Evolutionary conservation across 2,329 filamentous ascomycete species (phyloP), one percentile per base, ranked within the genome.

Genomic region (Colletotrichum echinochloae): DNA sequence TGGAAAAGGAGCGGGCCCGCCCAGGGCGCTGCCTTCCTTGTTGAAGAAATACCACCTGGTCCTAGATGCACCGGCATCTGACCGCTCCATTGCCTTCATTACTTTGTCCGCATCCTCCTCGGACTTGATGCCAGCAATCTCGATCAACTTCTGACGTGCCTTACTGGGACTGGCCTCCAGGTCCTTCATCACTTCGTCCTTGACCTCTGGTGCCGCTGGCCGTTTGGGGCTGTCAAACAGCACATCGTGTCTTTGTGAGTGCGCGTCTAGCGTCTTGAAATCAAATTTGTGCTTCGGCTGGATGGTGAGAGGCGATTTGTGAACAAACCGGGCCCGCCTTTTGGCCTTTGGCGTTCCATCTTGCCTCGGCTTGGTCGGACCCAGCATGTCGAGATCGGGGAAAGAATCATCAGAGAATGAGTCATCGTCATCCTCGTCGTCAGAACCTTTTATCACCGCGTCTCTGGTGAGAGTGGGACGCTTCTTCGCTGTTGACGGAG

Each of bases 401-500:
- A 91, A 83, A 0, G 91, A 91, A 59, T 86, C 86, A 33, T 89
- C 87, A 23, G 89, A 89, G 23, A 76, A 78, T 46, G 73, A 74
- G 46, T 84, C 87, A 74, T 90, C 85, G 35, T 86, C 86, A 23
- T 87, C 87, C n/a, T 92, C 91, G 12, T 92, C 91, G 75, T 95
- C 93, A 0, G 93, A 94, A 64, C 88, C 90, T 55, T 85, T 86
- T 49, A 95, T 92, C 65, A 91, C 82, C 16, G 88, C 80, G 74
- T 89, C 83, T 78, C 88, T 83, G 69, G 84, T 81, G 59, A 81
- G 73, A 35, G 5, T 30, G 12, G 57, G n/a, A 9, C 68, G 68
- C 46, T 71, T 67, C 35, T 52, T 71, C 12, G 44, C 30, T 28
- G 78, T 77, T 28, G 77, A 76, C 6, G 77, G 75, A n/a, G 77